Evolutionary conservation across 1,284 basidiomycete genomes (phyloP).

Genomic region (Vanrija humicola): DNA sequence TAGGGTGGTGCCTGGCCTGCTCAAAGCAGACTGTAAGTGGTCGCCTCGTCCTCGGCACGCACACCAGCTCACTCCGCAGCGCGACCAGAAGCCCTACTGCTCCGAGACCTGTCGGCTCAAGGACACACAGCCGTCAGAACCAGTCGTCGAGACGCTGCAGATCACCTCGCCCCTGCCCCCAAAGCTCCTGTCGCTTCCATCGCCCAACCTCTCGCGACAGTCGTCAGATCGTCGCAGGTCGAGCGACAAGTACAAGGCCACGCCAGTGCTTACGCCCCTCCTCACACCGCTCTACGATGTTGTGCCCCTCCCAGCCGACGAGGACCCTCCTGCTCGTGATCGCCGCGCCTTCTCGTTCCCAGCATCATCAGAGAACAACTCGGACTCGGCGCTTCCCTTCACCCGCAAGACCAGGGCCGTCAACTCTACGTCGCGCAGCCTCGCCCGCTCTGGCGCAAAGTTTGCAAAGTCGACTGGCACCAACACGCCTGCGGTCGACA

Average conservation of each 20-base stretch:
- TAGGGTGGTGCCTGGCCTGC: slow-evolving; percentile 22
- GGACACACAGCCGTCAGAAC: slow-evolving; percentile 20
- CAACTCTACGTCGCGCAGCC: slow-evolving; percentile 7
- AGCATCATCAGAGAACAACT: slow-evolving; percentile 14
- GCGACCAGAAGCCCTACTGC: slow-evolving; percentile 38
- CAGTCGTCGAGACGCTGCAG: slow-evolving; percentile 4
- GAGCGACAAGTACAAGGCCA: not conserved
- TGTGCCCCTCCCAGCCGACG: not conserved
- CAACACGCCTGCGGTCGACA: slow-evolving; percentile 34
- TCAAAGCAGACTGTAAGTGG: slow-evolving; percentile 39
- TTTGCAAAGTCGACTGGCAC: slow-evolving; percentile 31
- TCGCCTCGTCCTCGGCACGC: not conserved
- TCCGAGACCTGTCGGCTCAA: slow-evolving; percentile 33
- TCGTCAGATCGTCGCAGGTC: slow-evolving; percentile 1
- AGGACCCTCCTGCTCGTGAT: slow-evolving; percentile 20
- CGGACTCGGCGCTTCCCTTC: slow-evolving; percentile 20
- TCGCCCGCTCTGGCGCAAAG: slow-evolving; percentile 9
- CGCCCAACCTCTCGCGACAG: slow-evolving; percentile 3
- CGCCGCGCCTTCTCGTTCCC: slow-evolving; percentile 46
- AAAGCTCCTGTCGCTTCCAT: slow-evolving; percentile 5
- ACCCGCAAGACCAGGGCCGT: slow-evolving; percentile 27
- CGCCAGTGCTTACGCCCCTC: not conserved
- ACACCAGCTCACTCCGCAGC: slow-evolving; percentile 15
- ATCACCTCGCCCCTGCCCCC: slow-evolving; percentile 31
- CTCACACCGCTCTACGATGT: not conserved